A percentile compares a stretch with the other conserved stretches of the same genome.
Conservation (phyloP, 495 filamentous ascomycete species). For the Parathielavia hyrcaniae region DNA sequence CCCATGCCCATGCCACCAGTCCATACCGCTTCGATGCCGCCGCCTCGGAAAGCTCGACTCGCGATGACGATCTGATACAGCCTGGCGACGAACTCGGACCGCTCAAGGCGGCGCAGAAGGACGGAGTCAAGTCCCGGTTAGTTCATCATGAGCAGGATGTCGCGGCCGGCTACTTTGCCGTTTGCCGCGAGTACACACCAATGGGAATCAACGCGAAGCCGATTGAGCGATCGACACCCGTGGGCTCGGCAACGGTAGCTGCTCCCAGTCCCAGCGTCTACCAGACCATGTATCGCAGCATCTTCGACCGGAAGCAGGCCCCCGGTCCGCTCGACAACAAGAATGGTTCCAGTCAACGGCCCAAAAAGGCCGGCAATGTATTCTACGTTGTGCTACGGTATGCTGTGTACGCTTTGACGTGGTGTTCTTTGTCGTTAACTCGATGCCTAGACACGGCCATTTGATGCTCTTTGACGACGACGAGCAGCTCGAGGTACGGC, state of each 20-base stretch:
- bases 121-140: conserved; percentile 39
- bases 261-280: conserved; percentile 87
- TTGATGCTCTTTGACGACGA: conserved; percentile 95
- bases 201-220: conserved; percentile 88
- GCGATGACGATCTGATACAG: conserved; percentile 40
- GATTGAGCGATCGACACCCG: conserved; percentile 77
- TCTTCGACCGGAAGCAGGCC: conserved; percentile 76
- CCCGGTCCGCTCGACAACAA: conserved; percentile 46
- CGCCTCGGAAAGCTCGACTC: conserved; percentile 16
- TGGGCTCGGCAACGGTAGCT: conserved; percentile 58
- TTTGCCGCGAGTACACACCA: conserved; percentile 86
- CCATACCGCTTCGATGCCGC: conserved; percentile 44
- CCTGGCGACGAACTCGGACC: conserved; percentile 45
- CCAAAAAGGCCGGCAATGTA: conserved; percentile 75
- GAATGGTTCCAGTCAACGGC: conserved; percentile 49
- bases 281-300: conserved; percentile 92
- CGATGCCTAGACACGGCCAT: conserved; percentile 69
- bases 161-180: conserved; percentile 88
- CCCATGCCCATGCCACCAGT: conserved; percentile 64
- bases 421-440: conserved; percentile 15
- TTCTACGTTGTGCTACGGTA: conserved; percentile 89
- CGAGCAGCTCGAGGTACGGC: conserved; percentile 81
- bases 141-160: conserved; percentile 67
- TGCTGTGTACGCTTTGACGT: not conserved
- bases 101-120: conserved; percentile 41